Base-by-base conservation (phyloP, 805 yeast species). In the Ogataea methanolica region DNA sequence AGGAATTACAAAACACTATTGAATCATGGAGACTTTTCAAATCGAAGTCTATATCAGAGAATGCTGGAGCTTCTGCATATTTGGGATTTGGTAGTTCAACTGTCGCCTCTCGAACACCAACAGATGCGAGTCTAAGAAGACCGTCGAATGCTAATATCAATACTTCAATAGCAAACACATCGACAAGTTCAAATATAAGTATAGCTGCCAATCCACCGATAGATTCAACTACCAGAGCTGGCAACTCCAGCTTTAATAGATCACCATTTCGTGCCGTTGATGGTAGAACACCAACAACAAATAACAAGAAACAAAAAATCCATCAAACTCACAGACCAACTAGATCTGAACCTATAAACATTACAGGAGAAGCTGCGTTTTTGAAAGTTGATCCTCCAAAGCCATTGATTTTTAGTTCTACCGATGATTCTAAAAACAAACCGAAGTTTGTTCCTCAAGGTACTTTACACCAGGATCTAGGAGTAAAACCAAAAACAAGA, bases 381-480 rank as follows among this genome's bases (percentile, higher is more conserved):
- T 47, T 65, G 41, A 54, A 56, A 44, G 70, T 66, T 12, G 61
- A 57, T n/a, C 69, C 69, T 1, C 56, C 61, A 6, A 58, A 57
- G 45, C 65, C 67, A 23, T 26, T 26, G 31, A 46, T 51, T 15
- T 52, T 56, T 15, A 40, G 46, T n/a, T 39, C 52, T 42, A 44
- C 44, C 21, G 44, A 49, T n/a, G 47, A 46, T 15, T 43, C 37
- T 12, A 47, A 49, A 16, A 44, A 38, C 29, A 19, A 43, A 37
- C 48, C 54, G 2, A 43, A 50, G 9, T 57, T 62, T 44, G 57
- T 45, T 14, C 64, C 66, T 0, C 69, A 63, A 36, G 72, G 71
- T 2, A 61, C 61, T 5, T 48, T 70, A 16, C 69, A 68, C 34
- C 65, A 64, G 36, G 73, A 67, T 21, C 56, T 70, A 19, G 65